Conservation (phyloP, 345 rosid species). For the Streptanthus diversifolius region DNA sequence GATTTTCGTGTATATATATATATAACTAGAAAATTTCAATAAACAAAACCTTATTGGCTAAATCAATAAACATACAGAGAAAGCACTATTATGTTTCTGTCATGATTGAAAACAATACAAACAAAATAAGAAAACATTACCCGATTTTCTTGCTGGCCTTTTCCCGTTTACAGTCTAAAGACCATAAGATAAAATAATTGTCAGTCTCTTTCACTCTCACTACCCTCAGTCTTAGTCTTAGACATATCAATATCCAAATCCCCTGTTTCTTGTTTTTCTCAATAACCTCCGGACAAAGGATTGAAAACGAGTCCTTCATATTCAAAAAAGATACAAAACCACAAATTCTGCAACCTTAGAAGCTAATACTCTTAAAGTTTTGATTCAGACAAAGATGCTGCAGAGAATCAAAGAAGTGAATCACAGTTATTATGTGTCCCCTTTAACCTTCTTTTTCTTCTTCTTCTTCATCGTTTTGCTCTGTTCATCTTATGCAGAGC, state of each 20-base stretch:
- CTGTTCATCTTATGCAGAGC: conserved; percentile 53
- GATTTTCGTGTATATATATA: background rate
- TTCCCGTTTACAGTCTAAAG: conserved; percentile 22
- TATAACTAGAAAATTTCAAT: background rate
- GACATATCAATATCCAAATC: conserved; percentile 18
- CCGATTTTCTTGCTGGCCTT: conserved; percentile 17
- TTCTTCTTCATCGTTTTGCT: background rate
- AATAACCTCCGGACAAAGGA: conserved; percentile 9
- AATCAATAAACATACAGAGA: background rate
- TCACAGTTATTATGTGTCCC: conserved; percentile 21
- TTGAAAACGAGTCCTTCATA: conserved; percentile 2
- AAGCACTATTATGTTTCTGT: background rate
- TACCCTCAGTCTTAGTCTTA: conserved; percentile 19
- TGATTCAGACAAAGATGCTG: conserved; percentile 24
- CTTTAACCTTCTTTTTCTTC: conserved; percentile 40
- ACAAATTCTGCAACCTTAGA: background rate
- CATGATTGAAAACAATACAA: conserved; percentile 16
- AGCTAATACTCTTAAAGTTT: conserved; percentile 8
- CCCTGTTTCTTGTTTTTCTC: conserved; percentile 20
- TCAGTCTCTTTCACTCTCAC: conserved; percentile 12
- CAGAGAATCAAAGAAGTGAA: conserved; percentile 32
- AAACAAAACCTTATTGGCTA: background rate
- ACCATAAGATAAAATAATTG: conserved; percentile 25
- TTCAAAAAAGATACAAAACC: background rate
- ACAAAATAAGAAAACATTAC: background rate